Evolutionary conservation across 179 eudicot species (phyloP), one percentile per base, ranked within the genome.

Genomic region (Nepenthes alata): DNA sequence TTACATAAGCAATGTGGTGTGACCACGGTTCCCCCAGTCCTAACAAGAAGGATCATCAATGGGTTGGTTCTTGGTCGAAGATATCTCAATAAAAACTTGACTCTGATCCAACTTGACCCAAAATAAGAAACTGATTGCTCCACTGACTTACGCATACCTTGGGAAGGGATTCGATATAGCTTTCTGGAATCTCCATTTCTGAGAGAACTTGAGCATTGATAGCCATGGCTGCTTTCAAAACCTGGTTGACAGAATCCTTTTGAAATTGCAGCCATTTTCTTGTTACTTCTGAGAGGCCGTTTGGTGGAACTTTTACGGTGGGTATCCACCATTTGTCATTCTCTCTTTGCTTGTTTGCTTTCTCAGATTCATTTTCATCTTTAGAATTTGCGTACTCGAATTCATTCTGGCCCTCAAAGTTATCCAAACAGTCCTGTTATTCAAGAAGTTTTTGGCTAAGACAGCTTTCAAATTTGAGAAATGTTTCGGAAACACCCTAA

Each of bases 111-210:
- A 41, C 45, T 41, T 34, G 58, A 35, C 4, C 10, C 25, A 25
- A 25, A 25, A 25, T 25, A 25, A 25, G 25, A 4, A 41, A 41
- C 2, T 3, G 25, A 52, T 48, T 11, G 2, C 52, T 25, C 5
- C 6, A 52, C 38, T 34, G 36, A 10, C 54, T 45, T 2, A 16
- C 47, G 13, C 34, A 14, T 78, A 88, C 97, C 91, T 88, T 91
- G 12, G 97, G 97, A 53, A 91, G 89, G 47, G 94, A 57, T 45
- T 91, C 96, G 13, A 91, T 78, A 81, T 91, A 91, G 75, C 78
- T 84, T 53, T 91, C 95, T 1, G 97, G 97, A 45, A 88, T 77
- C 69, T 86, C 91, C 96, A 91, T 91, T 77, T 91, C 97, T 52
- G 86, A 74, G 12, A 88, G 76, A 9, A 84, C 66, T 50, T 88